phyloP scores from a whole-genome alignment of 305 asterid genomes.

The Andrographis paniculata region DNA sequence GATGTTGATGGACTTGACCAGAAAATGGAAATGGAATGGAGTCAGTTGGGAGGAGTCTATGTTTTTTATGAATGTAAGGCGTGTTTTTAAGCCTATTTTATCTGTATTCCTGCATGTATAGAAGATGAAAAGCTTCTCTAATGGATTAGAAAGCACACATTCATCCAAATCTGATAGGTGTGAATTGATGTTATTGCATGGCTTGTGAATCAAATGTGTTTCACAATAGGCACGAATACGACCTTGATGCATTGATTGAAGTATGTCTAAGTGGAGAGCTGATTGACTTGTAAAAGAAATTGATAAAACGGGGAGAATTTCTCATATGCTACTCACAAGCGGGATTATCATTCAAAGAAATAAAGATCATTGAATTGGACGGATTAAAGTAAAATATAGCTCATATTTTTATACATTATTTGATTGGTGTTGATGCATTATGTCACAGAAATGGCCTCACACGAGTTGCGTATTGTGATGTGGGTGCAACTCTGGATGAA shows the following conservation, averaged over 20 bases:
- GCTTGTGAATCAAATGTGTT: background rate
- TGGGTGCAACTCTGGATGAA: slow-evolving; percentile 49
- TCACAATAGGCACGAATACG: background rate
- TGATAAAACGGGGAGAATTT: background rate
- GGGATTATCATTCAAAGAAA: background rate
- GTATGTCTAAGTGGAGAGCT: background rate
- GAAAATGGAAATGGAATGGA: no score
- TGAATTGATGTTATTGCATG: background rate
- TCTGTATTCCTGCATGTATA: no score
- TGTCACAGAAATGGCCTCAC: slow-evolving; percentile 40
- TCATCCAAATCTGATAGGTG: no score
- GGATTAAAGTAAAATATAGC: background rate
- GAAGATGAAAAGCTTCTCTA: no score
- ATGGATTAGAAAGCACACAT: no score
- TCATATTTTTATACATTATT: slow-evolving; percentile 8
- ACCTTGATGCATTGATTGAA: background rate
- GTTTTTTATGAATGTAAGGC: no score
- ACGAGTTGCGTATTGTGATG: slow-evolving; percentile 56
- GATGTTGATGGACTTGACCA: background rate
- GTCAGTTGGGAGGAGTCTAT: no score
- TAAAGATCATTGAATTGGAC: background rate
- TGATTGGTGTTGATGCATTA: slow-evolving; percentile 13
- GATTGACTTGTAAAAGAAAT: background rate
- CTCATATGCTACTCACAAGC: background rate
- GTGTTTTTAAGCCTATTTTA: no score